Evolutionary conservation across 169 alveolate species (phyloP), one percentile per base, ranked within the genome.

Genomic region (Cryptosporidium muris): DNA sequence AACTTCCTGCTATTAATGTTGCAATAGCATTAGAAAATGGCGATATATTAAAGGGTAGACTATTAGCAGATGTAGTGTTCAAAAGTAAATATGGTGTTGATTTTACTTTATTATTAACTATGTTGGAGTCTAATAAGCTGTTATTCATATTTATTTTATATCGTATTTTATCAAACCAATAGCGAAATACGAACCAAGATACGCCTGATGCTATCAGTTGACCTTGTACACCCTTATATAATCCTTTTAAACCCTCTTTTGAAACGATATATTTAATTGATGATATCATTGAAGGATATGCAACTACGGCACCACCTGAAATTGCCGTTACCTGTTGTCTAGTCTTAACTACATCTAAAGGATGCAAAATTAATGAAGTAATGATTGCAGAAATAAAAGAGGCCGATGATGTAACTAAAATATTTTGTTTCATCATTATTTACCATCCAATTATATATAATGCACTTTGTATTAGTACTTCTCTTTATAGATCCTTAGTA

Each of bases 121-220:
- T 14, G 11, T n/a, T 54, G 34, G 16, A 47, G 37, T 34, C 34
- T 40, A 36, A 14, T 4, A 45, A 64, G 12, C 11, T 34, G 34
- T 47, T 64, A 6, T 12, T n/a, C 4, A 12, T 40, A 36, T 74
- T 68, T 9, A 58, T 34, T 25, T 8, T 47, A 42, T 58, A 58
- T 25, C 85, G 85, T n/a, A 58, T 54, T 58, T 45, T 40, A 36
- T 74, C 85, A 43, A 74, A 74, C 36, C 54, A 8, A 54, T 74
- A 74, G 12, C 85, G 54, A n/a, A 74, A 74, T 16, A 74, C 60
- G 25, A 74, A 74, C 85, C 85, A 74, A 6, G 85, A 74, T 4
- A 74, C 16, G 4, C 85, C 68, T 5, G 85, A 74, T 5, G 85
- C 85, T 43, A 74, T 62, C 9, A 74, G 6, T 40, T 74, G 85